A percentile compares a stretch with the other conserved stretches of the same genome.
Conservation (phyloP, 2,329 filamentous ascomycete species). For the Paradendryphiella salina region DNA sequence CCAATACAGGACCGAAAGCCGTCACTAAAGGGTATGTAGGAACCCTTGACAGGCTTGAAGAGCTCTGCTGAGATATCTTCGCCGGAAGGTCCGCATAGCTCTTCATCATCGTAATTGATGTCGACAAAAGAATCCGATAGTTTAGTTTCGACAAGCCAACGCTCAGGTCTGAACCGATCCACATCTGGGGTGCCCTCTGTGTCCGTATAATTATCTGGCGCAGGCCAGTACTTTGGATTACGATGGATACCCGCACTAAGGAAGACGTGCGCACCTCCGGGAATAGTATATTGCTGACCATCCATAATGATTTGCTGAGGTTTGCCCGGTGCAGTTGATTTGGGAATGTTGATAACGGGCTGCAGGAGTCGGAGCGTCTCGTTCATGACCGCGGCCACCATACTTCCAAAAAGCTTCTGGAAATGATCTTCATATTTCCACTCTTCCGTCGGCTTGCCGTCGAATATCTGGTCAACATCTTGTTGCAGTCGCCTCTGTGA, state of each 20-base stretch:
- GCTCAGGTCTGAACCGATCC: constrained; percentile 70
- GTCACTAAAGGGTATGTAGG: constrained; percentile 60
- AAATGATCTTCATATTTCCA: constrained; percentile 75
- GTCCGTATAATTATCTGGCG: constrained; percentile 32
- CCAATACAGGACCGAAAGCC: constrained; percentile 60
- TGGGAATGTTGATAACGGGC: constrained; percentile 72
- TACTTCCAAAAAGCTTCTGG: constrained; percentile 66
- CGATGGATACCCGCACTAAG: constrained; percentile 62
- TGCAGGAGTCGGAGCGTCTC: constrained; percentile 75
- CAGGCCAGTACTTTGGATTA: constrained; percentile 74
- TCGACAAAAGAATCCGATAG: constrained; percentile 38
- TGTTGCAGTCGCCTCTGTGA: constrained; percentile 68
- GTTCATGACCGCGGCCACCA: constrained; percentile 75
- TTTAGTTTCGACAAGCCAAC: constrained; percentile 62
- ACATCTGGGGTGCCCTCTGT: constrained; percentile 55
- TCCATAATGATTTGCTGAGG: constrained; percentile 63
- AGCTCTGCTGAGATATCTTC: constrained; percentile 64
- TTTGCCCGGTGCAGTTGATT: constrained; percentile 54
- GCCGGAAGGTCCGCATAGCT: constrained; percentile 63
- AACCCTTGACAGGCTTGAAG: constrained; percentile 55
- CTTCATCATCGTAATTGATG: constrained; percentile 53
- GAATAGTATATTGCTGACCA: constrained; percentile 62
- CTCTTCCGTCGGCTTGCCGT: constrained; percentile 58
- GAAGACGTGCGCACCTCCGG: constrained; percentile 59
- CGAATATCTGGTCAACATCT: constrained; percentile 69